A percentile compares a stretch with the other conserved stretches of the same genome.
These are phyloP conservation scores for Neurospora crassa DNA, from an alignment of 2,329 filamentous ascomycete genomes.

Conservation along the genomic window DNA sequence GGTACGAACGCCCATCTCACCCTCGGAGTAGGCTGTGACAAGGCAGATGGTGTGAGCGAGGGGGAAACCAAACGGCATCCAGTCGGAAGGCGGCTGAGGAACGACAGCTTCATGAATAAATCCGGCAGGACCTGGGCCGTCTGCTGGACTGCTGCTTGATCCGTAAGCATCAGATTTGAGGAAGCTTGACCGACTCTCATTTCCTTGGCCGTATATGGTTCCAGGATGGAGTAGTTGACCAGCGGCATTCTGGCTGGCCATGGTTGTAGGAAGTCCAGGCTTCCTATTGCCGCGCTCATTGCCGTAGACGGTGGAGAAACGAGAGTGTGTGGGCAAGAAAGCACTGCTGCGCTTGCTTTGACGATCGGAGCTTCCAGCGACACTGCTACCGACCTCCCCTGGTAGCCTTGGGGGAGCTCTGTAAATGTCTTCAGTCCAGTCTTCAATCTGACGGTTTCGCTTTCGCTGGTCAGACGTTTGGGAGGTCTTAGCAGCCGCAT, in stretches of 20 bases:
- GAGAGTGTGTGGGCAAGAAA: conserved; percentile 86
- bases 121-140: conserved; percentile 75
- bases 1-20: conserved; percentile 81
- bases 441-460: conserved; percentile 87
- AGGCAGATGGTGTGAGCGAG: conserved; percentile 88
- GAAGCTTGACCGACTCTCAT: conserved; percentile 56
- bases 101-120: conserved; percentile 95
- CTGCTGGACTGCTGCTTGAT: conserved; percentile 44
- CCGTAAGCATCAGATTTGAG: conserved; percentile 49
- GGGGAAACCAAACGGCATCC: conserved; percentile 94
- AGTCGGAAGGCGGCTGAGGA: conserved; percentile 90
- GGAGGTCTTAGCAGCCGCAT: conserved; percentile 76
- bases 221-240: conserved; percentile 62
- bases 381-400: conserved; percentile 60
- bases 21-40: conserved; percentile 95
- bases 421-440: conserved; percentile 97
- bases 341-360: conserved; percentile 70
- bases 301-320: conserved; percentile 86
- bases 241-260: conserved; percentile 79
- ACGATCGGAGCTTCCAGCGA: conserved; percentile 54
- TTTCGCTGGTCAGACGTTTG: conserved; percentile 73
- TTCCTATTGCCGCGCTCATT: conserved; percentile 49
- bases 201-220: conserved; percentile 60
- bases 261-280: conserved; percentile 67
- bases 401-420: conserved; percentile 74